Evolutionary conservation across 305 asterid species (phyloP), one percentile per base, ranked within the genome.

Genomic region (Solanum hybrid): DNA sequence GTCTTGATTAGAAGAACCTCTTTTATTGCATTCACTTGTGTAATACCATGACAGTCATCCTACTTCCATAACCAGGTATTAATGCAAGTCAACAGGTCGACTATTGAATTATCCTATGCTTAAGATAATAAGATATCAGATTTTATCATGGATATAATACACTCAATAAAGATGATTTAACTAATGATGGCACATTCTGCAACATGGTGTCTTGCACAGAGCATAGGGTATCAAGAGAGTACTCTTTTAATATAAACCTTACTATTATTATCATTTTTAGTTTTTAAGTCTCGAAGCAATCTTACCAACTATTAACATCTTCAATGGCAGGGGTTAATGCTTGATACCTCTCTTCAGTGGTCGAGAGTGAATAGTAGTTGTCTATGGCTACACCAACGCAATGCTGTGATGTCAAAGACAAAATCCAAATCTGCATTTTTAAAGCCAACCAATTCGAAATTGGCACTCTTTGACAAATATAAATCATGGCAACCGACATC

Each of bases 391-490:
- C 99, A 96, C 98, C 98, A 96, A 94, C 94, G 96, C 98, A 97
- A 93, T 92, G 98, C 97, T 97, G 95, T 92, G 97, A 93, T 92
- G 97, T 90, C 96, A 95, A 93, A 95, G 95, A 94, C 92, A 96
- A 93, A 96, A 94, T 94, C 98, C 98, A 95, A 93, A 97, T 96
- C 99, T 97, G 99, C 99, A 97, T 94, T 96, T 96, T 96, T 95
- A 93, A 93, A 95, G 99, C 98, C 99, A 97, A 96, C 99, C 98
- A 96, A 96, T 95, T 95, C 97, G 97, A 93, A 92, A 96, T 96
- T 93, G 98, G 98, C 99, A 97, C 94, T 97, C 95, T 95, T 93
- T 94, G 94, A 93, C 96, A 92, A 96, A 88, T 94, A 96, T 90
- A 96, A 96, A 97, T 96, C 97, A 97, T 91, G 95, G 98, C 95